A percentile compares a stretch with the other conserved stretches of the same genome.
These are phyloP conservation scores for Orbilia brochopaga DNA, from an alignment of 2,329 filamentous ascomycete genomes.

Conservation along the genomic window DNA sequence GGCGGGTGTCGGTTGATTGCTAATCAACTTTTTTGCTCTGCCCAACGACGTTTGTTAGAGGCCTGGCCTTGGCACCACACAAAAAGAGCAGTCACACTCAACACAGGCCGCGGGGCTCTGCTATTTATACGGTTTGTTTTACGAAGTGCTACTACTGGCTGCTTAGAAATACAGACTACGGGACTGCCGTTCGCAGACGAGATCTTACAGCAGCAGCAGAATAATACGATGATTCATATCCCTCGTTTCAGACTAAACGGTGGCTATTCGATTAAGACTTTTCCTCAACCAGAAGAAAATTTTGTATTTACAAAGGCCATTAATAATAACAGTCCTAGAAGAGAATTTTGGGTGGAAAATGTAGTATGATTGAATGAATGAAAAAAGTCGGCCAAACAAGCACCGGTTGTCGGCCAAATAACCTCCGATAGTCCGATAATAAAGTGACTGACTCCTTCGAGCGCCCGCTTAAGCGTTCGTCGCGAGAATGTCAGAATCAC, in stretches of 20 bases:
- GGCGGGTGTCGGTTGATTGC: conserved; percentile 33
- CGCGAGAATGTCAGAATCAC: conserved; percentile 96
- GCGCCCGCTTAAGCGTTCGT: conserved; percentile 66
- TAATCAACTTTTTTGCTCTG: conserved; percentile 47
- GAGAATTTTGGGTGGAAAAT: conserved; percentile 8
- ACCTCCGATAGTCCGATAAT: conserved; percentile 41
- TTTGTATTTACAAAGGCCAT: conserved; percentile 42
- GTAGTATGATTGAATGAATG: background rate
- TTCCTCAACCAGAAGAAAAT: conserved; percentile 30
- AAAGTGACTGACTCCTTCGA: background rate
- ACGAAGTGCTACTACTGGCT: no score
- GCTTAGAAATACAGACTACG: conserved; percentile 49
- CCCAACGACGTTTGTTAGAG: conserved; percentile 7
- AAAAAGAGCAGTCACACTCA: conserved; percentile 50
- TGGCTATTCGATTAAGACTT: conserved; percentile 34
- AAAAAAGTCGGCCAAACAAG: conserved; percentile 41
- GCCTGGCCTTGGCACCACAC: conserved; percentile 37
- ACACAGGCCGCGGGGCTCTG: conserved; percentile 5
- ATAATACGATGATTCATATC: conserved; percentile 39
- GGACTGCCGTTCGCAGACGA: conserved; percentile 25
- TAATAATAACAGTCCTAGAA: conserved; percentile 40
- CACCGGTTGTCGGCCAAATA: conserved; percentile 45
- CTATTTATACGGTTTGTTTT: conserved; percentile 34
- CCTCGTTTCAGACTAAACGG: conserved; percentile 40
- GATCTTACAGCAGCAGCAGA: conserved; percentile 8